A percentile compares a stretch with the other conserved stretches of the same genome.
Evolutionary conservation across 2,329 filamentous ascomycete species (phyloP).

Genomic region (Zarea fungicola): DNA sequence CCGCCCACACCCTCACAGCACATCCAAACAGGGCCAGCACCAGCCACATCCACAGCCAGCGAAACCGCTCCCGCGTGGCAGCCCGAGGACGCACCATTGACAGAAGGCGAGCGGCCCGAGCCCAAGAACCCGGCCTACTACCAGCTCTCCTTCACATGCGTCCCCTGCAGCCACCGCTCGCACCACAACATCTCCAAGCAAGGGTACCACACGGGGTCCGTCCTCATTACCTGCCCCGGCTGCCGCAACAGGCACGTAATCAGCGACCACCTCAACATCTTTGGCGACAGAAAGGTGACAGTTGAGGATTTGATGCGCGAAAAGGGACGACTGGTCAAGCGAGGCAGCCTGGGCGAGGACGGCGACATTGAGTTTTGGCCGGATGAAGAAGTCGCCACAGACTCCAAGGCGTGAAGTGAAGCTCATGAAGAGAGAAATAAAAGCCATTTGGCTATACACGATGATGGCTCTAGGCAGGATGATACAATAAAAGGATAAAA

Average conservation of each 20-base stretch:
- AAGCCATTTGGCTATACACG: too few relatives aligned
- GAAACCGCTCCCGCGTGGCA: slow-evolving; percentile 5
- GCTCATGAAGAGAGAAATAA: slow-evolving; percentile 12
- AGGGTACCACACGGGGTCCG: slow-evolving; percentile 86
- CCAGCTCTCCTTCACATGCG: slow-evolving; percentile 87
- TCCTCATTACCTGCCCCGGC: slow-evolving; percentile 79
- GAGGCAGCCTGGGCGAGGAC: slow-evolving; percentile 64
- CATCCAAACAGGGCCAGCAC: background rate
- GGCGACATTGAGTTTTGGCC: slow-evolving; percentile 94
- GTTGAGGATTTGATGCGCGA: slow-evolving; percentile 73
- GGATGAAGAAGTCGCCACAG: slow-evolving; percentile 46
- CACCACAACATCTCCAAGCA: slow-evolving; percentile 86
- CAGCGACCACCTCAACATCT: slow-evolving; percentile 78
- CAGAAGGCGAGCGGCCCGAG: slow-evolving; percentile 26
- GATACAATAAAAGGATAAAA: too few relatives aligned
- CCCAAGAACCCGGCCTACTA: slow-evolving; percentile 61
- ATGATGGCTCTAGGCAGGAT: too few relatives aligned
- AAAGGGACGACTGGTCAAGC: slow-evolving; percentile 68
- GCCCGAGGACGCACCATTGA: slow-evolving; percentile 18
- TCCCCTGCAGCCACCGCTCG: slow-evolving; percentile 75
- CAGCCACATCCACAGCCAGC: background rate
- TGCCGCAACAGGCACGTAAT: slow-evolving; percentile 90
- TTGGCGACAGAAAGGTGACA: slow-evolving; percentile 64
- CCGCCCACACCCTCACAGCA: slow-evolving; percentile 20
- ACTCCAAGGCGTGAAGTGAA: slow-evolving; percentile 17